phyloP scores from a whole-genome alignment of 1,284 basidiomycete species.

The Moniliophthora roreri region DNA sequence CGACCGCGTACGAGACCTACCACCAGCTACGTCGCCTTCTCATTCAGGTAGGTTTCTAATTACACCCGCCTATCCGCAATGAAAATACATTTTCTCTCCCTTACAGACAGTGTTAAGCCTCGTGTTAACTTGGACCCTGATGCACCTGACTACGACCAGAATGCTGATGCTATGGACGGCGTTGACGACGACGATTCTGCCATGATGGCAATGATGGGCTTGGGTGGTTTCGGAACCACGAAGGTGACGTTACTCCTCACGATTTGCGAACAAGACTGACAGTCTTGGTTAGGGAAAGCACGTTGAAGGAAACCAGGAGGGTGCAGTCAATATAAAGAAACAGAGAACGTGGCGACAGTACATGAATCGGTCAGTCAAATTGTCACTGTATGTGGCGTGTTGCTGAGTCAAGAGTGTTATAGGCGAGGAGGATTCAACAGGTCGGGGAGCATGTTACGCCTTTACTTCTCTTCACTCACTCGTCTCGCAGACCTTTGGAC shows the following conservation, averaged over 20 bases:
- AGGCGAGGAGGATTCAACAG: slow-evolving; percentile 94
- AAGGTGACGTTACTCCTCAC: slow-evolving; percentile 58
- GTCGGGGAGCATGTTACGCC: slow-evolving; percentile 33
- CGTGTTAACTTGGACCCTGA: slow-evolving; percentile 40
- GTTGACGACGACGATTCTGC: slow-evolving; percentile 71
- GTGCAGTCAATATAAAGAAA: slow-evolving; percentile 78
- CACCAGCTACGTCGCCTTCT: slow-evolving; percentile 1
- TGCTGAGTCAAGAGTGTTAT: slow-evolving; percentile 13
- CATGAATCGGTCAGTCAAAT: slow-evolving; percentile 75
- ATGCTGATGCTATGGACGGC: slow-evolving; percentile 69
- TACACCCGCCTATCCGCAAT: no score
- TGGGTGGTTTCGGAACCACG: slow-evolving; percentile 85
- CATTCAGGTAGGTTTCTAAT: neutral
- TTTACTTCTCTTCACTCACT: slow-evolving; percentile 16
- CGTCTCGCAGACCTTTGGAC: slow-evolving; percentile 46
- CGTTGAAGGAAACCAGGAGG: slow-evolving; percentile 83
- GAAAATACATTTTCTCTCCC: neutral
- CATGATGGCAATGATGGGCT: slow-evolving; percentile 92
- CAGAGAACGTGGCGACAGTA: slow-evolving; percentile 94
- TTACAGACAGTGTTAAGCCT: slow-evolving; percentile 13
- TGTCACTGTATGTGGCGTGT: slow-evolving; percentile 1
- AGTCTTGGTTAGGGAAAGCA: slow-evolving; percentile 60
- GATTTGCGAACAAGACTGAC: neutral
- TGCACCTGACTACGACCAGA: slow-evolving; percentile 35
- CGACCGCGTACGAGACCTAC: slow-evolving; percentile 25